phyloP scores from a whole-genome alignment of 306 rosid genomes.

The Alnus rubra region DNA sequence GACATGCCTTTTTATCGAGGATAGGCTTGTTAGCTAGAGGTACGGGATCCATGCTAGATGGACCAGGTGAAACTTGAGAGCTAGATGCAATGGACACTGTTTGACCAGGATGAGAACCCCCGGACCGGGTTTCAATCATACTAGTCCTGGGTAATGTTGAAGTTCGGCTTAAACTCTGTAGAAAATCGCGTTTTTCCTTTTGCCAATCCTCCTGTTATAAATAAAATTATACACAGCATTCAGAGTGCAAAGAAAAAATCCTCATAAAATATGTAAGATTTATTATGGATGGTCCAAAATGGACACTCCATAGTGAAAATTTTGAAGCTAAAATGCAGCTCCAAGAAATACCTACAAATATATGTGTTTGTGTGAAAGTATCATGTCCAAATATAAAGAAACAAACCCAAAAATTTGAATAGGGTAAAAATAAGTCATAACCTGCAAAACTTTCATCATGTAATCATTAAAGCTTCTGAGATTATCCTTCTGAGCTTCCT shows the following conservation, averaged over 20 bases:
- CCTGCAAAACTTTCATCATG: conserved; percentile 96
- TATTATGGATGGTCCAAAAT: neutral
- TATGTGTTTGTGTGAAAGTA: neutral
- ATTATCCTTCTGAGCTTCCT: conserved; percentile 98
- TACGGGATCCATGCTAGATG: conserved; percentile 51
- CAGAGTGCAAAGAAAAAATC: conserved; percentile 16
- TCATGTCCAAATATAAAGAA: neutral
- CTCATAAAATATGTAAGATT: neutral
- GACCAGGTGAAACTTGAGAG: conserved; percentile 56
- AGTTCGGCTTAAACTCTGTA: conserved; percentile 88
- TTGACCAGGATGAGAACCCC: conserved; percentile 62
- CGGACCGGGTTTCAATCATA: conserved; percentile 43
- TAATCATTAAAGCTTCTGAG: conserved; percentile 88
- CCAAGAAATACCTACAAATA: neutral
- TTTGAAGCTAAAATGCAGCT: neutral
- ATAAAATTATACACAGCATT: conserved; percentile 33
- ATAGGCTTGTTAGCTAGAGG: conserved; percentile 66
- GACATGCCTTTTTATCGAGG: conserved; percentile 72
- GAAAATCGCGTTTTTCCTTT: conserved; percentile 91
- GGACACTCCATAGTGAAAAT: neutral
- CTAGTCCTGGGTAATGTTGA: conserved; percentile 86
- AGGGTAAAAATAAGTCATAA: conserved; percentile 21
- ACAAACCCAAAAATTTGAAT: neutral
- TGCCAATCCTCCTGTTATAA: conserved; percentile 93
- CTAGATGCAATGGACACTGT: conserved; percentile 48